Conservation (phyloP, 1,284 basidiomycete genomes). For the Pseudozyma sp. region DNA sequence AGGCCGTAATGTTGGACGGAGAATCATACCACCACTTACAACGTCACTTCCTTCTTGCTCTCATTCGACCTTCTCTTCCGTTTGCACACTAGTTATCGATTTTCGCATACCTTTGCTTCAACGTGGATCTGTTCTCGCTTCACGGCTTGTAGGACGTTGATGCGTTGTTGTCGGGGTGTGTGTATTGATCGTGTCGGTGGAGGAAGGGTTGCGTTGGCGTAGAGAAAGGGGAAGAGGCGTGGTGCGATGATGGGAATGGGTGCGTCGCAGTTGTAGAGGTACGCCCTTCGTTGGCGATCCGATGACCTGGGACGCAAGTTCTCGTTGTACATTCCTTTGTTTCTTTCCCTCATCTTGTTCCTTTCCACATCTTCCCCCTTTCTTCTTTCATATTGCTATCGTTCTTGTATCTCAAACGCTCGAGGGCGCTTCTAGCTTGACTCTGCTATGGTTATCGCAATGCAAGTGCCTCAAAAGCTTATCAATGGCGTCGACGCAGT, state of each 20-base stretch:
- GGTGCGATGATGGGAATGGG: slow-evolving; percentile 57
- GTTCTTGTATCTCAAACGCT: neutral
- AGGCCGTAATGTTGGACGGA: slow-evolving; percentile 59
- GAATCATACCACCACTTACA: slow-evolving; percentile 33
- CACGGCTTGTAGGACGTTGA: slow-evolving; percentile 14
- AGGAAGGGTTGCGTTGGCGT: neutral
- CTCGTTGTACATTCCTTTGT: slow-evolving; percentile 49
- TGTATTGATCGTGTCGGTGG: neutral
- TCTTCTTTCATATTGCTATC: neutral
- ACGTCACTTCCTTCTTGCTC: neutral
- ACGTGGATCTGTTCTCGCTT: slow-evolving; percentile 6
- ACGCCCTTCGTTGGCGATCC: slow-evolving; percentile 47
- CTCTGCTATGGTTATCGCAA: neutral
- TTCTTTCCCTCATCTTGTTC: neutral
- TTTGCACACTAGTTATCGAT: too few species aligned
- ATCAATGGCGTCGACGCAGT: too few species aligned
- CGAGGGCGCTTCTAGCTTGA: neutral
- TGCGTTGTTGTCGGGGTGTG: neutral
- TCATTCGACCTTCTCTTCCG: neutral
- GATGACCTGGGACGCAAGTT: slow-evolving; percentile 52
- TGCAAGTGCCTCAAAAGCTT: too few species aligned
- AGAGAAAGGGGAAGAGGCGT: neutral
- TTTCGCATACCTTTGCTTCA: too few species aligned
- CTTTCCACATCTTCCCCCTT: neutral
- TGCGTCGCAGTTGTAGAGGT: slow-evolving; percentile 41